Base-by-base conservation (phyloP, 140 eudicot species). In the Ambrosia hybrid region DNA sequence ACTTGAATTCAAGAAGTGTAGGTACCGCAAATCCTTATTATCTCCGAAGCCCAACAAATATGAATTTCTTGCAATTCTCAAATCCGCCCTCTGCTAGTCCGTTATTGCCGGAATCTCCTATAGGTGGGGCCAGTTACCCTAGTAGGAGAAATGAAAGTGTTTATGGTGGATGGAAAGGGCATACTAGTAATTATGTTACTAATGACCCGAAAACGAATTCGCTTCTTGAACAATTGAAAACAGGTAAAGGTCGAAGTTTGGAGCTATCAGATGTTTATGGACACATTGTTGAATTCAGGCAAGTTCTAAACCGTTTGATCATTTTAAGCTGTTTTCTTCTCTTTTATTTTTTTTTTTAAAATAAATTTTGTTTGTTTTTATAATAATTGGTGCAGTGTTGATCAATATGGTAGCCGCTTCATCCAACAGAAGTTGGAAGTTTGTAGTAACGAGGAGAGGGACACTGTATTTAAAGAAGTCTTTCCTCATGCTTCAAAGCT, bases 401-500 rank as follows among this genome's bases (percentile, higher is more conserved):
- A 90, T 83, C 96, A 90, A 65, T 86, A 87, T 73, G 96, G 95
- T 77, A 90, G 96, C 73, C 82, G 96, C 58, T 90, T 90, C 69
- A 83, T 87, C 72, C 96, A 87, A 56, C 96, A 87, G 78, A 85
- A 83, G 82, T 64, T 89, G 71, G 91, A 87, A 80, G 64, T 46
- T 65, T 83, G 91, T 73, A 74, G 86, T 51, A 57, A 33, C 8
- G 87, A 76, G 67, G 91, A 87, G 83, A 87, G 87, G 69, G 83
- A 72, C 41, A 74, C 85, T 51, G 86, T 90, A 12, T 87, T 87
- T 60, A 76, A 81, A 73, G 95, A 90, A 87, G 89, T 90, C 73
- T 48, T 87, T 41, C 95, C 95, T 60, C 81, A 81, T 74, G 83
- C 96, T 70, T 68, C 86, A 26, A 72, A 64, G 57, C 72, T 90